A percentile compares a stretch with the other conserved stretches of the same genome.
phyloP scores from a whole-genome alignment of 768 basidiomycete genomes.

The Kwoniella newhampshirensis region DNA sequence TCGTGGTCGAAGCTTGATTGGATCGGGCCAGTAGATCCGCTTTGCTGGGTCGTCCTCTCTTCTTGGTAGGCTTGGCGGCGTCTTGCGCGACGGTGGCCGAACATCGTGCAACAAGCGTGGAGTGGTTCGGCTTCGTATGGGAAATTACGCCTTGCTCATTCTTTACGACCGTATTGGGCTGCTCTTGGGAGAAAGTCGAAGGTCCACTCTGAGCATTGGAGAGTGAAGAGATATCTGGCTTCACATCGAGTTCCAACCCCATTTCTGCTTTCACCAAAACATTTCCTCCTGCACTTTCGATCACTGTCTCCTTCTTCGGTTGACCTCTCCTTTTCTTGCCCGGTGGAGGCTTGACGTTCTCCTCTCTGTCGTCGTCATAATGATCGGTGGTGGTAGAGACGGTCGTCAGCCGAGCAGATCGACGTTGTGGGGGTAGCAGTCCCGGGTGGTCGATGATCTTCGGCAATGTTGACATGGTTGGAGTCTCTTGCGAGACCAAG shows the following conservation, averaged over 20 bases:
- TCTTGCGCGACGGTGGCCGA: too few relatives aligned
- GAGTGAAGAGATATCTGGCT: background rate
- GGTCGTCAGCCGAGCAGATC: constrained; percentile 15
- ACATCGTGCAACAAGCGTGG: background rate
- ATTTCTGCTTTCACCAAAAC: background rate
- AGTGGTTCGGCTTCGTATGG: background rate
- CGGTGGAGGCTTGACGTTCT: background rate
- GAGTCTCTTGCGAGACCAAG: background rate
- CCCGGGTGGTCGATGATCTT: too few relatives aligned
- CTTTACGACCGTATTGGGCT: background rate
- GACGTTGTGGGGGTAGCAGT: background rate
- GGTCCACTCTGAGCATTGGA: too few relatives aligned
- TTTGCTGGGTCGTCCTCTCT: background rate
- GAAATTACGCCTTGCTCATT: background rate
- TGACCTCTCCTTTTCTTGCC: constrained; percentile 5
- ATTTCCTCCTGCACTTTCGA: background rate
- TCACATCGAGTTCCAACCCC: background rate
- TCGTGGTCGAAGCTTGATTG: background rate
- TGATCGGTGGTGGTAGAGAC: background rate
- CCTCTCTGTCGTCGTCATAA: background rate
- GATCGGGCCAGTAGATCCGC: background rate
- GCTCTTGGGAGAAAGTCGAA: too few relatives aligned
- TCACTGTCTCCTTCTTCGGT: constrained; percentile 2
- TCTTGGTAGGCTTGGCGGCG: background rate
- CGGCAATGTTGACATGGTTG: background rate